A percentile compares a stretch with the other conserved stretches of the same genome.
Conservation (phyloP, 352 stramenopile species). For the Peronospora destructor region DNA sequence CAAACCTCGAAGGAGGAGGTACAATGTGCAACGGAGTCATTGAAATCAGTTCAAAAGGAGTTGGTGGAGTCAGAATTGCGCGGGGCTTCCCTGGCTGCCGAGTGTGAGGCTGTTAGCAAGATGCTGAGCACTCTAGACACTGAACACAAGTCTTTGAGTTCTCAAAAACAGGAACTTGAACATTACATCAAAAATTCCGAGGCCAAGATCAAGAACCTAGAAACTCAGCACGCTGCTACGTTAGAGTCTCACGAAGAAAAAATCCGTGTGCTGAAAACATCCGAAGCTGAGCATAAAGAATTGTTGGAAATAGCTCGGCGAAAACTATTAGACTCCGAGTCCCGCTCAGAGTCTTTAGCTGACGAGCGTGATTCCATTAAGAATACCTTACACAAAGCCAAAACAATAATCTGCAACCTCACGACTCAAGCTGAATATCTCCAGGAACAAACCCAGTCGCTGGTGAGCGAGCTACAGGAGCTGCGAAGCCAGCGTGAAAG, state of each 20-base stretch:
- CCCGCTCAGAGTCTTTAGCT: conserved; percentile 1
- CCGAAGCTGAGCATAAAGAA: conserved; percentile 6
- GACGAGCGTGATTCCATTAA: neutral
- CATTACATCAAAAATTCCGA: conserved; percentile 11
- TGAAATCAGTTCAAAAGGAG: conserved; percentile 15
- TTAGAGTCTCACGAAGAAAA: conserved; percentile 12
- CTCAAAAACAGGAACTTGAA: conserved; percentile 13
- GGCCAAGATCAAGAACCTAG: conserved; percentile 14
- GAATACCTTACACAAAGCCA: neutral
- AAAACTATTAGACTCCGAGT: conserved; percentile 6
- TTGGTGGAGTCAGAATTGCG: conserved; percentile 14
- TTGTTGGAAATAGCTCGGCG: conserved; percentile 7
- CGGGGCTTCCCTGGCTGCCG: conserved; percentile 13
- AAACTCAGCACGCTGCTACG: conserved; percentile 12
- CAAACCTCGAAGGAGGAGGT: conserved; percentile 16
- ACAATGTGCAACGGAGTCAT: conserved; percentile 11
- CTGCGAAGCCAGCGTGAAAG: conserved; percentile 15
- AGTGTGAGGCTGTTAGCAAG: conserved; percentile 15
- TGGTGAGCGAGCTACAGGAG: conserved; percentile 24
- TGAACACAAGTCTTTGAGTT: conserved; percentile 9
- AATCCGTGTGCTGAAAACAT: conserved; percentile 6
- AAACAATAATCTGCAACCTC: conserved; percentile 1
- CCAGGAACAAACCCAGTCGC: conserved; percentile 4
- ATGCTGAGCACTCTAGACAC: conserved; percentile 10
- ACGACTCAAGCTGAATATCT: neutral